These are phyloP conservation scores for Beauveria caledonica DNA, from an alignment of 2,329 filamentous ascomycete genomes.

Conservation along the genomic window DNA sequence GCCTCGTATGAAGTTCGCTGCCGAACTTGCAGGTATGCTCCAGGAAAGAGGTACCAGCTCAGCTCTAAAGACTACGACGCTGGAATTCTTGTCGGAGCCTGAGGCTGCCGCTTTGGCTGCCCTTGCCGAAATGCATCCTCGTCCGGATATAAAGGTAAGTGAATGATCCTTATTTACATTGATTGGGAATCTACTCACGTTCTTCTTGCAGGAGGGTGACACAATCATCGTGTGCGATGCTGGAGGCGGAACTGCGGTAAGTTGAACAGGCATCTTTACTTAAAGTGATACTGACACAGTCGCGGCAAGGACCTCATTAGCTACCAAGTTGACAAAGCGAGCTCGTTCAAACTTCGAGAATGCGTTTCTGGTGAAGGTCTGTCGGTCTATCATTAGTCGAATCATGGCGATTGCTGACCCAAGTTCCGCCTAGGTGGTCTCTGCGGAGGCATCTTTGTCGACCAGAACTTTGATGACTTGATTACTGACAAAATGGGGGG, in stretches of 20 bases:
- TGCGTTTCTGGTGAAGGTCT: slow-evolving; percentile 30
- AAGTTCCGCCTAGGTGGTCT: slow-evolving; percentile 23
- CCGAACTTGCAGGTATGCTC: slow-evolving; percentile 28
- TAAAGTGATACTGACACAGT: not conserved
- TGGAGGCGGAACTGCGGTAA: slow-evolving; percentile 29
- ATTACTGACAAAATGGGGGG: slow-evolving; percentile 18
- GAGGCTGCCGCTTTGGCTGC: slow-evolving; percentile 35
- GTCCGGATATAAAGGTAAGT: not conserved
- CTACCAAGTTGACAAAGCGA: slow-evolving; percentile 20
- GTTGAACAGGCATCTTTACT: not conserved
- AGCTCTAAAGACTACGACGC: slow-evolving; percentile 15
- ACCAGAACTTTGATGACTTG: slow-evolving; percentile 26
- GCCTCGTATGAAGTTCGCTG: slow-evolving; percentile 28
- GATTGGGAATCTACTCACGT: not conserved
- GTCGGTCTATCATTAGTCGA: slow-evolving; percentile 13
- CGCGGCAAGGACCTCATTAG: slow-evolving; percentile 30
- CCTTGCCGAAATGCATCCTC: not conserved
- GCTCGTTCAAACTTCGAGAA: slow-evolving; percentile 26
- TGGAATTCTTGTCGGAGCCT: slow-evolving; percentile 33
- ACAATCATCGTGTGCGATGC: slow-evolving; percentile 28
- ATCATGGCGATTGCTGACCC: not conserved
- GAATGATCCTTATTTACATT: no score
- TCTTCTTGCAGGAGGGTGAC: slow-evolving; percentile 12
- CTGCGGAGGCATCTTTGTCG: slow-evolving; percentile 33
- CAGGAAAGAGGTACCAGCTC: slow-evolving; percentile 15